Conservation (phyloP, 768 basidiomycete genomes). For the Hygrophorus russula region DNA sequence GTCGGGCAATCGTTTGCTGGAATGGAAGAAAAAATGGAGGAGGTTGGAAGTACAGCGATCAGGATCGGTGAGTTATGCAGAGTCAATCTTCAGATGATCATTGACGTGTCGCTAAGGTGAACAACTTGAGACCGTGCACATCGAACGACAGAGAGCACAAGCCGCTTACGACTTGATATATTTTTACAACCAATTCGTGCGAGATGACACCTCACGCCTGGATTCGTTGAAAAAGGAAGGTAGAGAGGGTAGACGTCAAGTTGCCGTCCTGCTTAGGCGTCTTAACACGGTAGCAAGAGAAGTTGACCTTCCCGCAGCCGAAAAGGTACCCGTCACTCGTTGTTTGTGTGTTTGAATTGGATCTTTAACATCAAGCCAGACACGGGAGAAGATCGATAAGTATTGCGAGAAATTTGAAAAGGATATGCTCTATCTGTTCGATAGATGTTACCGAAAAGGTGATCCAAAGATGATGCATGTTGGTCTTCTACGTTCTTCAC, state of each 20-base stretch:
- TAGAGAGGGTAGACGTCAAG: constrained; percentile 75
- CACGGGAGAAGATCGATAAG: constrained; percentile 85
- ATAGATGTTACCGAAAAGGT: constrained; percentile 89
- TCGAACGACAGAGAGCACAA: constrained; percentile 85
- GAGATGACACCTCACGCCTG: constrained; percentile 63
- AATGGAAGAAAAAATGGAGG: constrained; percentile 86
- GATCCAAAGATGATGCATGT: constrained; percentile 99
- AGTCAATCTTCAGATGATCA: not conserved
- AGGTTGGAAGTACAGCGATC: constrained; percentile 89
- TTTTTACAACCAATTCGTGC: constrained; percentile 87
- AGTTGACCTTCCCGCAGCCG: constrained; percentile 76
- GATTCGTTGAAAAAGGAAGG: constrained; percentile 82
- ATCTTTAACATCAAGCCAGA: constrained; percentile 29
- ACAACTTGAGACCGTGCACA: constrained; percentile 89
- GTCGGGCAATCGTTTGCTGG: constrained; percentile 81
- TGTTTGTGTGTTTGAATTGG: not conserved
- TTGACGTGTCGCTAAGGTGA: constrained; percentile 46
- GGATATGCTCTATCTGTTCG: constrained; percentile 94
- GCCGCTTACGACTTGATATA: constrained; percentile 91
- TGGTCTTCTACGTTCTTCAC: constrained; percentile 14
- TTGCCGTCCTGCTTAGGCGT: constrained; percentile 78
- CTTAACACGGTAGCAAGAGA: constrained; percentile 86
- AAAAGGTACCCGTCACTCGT: constrained; percentile 41
- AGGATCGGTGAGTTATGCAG: constrained; percentile 59
- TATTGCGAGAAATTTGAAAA: constrained; percentile 99